Conservation (phyloP, 345 rosid genomes). For the Cardamine occulta region DNA sequence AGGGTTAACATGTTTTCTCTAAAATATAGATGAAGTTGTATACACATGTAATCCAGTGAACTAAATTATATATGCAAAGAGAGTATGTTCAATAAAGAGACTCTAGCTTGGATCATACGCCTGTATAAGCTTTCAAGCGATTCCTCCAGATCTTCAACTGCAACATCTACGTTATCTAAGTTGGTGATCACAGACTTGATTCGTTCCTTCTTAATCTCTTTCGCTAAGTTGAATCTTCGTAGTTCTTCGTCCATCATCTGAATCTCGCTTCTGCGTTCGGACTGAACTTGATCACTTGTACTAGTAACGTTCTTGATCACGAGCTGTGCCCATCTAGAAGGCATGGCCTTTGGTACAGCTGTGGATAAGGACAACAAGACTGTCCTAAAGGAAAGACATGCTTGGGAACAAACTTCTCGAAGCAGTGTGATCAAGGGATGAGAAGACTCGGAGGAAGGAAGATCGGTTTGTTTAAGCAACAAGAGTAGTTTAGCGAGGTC, state of each 20-base stretch:
- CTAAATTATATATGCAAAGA: constrained; percentile 39
- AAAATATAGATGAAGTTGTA: constrained; percentile 29
- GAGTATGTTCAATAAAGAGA: constrained; percentile 58
- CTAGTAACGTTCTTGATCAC: constrained; percentile 34
- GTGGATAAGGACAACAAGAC: constrained; percentile 50
- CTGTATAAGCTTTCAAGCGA: constrained; percentile 51
- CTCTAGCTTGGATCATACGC: constrained; percentile 60
- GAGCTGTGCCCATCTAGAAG: constrained; percentile 45
- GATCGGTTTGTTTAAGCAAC: constrained; percentile 41
- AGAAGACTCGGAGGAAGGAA: constrained; percentile 3
- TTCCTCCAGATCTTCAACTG: constrained; percentile 56
- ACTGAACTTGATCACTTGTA: constrained; percentile 5
- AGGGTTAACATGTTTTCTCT: constrained; percentile 35
- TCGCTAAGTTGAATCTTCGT: constrained; percentile 30
- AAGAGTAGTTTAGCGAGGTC: constrained; percentile 34
- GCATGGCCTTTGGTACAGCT: constrained; percentile 41
- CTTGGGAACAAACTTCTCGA: constrained; percentile 47
- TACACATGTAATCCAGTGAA: constrained; percentile 30
- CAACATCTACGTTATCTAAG: constrained; percentile 50
- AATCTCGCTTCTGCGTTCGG: constrained; percentile 43
- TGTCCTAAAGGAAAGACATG: constrained; percentile 41
- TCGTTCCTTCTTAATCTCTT: constrained; percentile 39
- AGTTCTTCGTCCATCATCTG: constrained; percentile 56
- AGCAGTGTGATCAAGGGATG: constrained; percentile 42
- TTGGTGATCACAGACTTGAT: constrained; percentile 40